These are phyloP conservation scores for Epichloe elymi DNA, from an alignment of 2,329 filamentous ascomycete genomes.

Conservation along the genomic window DNA sequence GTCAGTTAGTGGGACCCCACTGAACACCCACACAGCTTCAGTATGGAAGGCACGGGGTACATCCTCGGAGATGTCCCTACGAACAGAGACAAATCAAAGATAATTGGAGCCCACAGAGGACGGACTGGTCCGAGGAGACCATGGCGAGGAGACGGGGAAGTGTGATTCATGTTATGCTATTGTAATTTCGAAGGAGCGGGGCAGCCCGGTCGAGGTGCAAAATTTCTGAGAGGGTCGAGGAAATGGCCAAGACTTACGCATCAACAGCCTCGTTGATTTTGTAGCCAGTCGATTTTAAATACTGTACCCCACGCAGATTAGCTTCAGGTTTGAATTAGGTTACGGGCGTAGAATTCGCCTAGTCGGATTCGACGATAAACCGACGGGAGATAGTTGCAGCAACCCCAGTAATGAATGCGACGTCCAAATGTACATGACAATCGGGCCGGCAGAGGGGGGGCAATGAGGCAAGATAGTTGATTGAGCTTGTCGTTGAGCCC, in stretches of 20 bases:
- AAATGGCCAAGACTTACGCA: constrained; percentile 33
- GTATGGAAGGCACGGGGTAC: constrained; percentile 3
- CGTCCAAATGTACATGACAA: neutral
- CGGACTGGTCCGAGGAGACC: neutral
- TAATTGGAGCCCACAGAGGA: neutral
- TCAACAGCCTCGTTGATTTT: constrained; percentile 42
- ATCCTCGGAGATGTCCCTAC: neutral
- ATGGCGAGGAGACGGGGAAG: neutral
- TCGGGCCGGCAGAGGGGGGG: constrained; percentile 1
- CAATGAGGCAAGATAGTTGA: neutral
- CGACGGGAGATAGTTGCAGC: neutral
- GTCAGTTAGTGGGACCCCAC: constrained; percentile 20
- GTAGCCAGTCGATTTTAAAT: constrained; percentile 33
- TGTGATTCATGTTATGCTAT: neutral
- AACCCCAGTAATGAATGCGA: neutral
- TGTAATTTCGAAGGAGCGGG: neutral
- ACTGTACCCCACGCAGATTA: constrained; percentile 23
- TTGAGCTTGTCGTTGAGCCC: neutral
- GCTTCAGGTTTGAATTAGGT: constrained; percentile 4
- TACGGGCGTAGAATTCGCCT: neutral
- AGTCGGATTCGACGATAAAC: neutral
- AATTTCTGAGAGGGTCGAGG: neutral
- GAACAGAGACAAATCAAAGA: neutral
- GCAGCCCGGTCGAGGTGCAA: neutral
- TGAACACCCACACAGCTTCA: constrained; percentile 10